phyloP scores from a whole-genome alignment of 2,329 filamentous ascomycete species.

The Verticillium nonalfalfae region DNA sequence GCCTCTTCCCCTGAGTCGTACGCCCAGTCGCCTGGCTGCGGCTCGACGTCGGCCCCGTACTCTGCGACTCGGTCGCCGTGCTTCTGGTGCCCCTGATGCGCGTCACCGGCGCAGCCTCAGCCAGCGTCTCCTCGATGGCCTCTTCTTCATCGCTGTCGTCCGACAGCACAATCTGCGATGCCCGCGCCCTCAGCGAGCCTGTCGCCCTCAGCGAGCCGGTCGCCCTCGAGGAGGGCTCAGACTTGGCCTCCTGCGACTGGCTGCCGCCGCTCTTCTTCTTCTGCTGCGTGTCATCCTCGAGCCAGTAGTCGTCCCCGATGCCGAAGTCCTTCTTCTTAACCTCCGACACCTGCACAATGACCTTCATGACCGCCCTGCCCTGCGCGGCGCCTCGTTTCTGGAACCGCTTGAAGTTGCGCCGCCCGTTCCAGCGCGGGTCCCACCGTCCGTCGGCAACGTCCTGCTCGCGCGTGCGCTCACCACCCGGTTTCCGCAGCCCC shows the following conservation, averaged over 20 bases:
- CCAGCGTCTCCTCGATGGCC: background rate
- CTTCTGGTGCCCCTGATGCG: constrained; percentile 8
- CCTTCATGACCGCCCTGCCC: constrained; percentile 34
- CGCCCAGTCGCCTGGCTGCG: constrained; percentile 20
- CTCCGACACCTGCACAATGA: constrained; percentile 68
- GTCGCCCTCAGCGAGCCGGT: constrained; percentile 1
- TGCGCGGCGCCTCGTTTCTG: constrained; percentile 45
- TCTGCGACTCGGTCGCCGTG: constrained; percentile 12
- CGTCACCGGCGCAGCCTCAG: background rate
- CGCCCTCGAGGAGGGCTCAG: background rate
- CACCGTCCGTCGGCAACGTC: constrained; percentile 56
- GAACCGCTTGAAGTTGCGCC: constrained; percentile 95
- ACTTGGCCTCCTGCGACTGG: constrained; percentile 6
- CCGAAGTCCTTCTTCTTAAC: constrained; percentile 66
- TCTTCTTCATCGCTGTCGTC: constrained; percentile 30
- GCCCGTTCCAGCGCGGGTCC: constrained; percentile 87
- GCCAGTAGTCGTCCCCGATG: constrained; percentile 72
- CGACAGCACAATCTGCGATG: constrained; percentile 19
- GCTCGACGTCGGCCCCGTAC: background rate
- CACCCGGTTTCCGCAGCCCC: constrained; percentile 43
- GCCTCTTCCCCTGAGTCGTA: constrained; percentile 22
- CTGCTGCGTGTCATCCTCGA: constrained; percentile 42
- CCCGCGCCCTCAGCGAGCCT: constrained; percentile 9
- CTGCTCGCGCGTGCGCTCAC: constrained; percentile 35
- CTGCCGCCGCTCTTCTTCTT: constrained; percentile 19